Evolutionary conservation across 2,329 filamentous ascomycete species (phyloP).

Genomic region (Nemania sp.): DNA sequence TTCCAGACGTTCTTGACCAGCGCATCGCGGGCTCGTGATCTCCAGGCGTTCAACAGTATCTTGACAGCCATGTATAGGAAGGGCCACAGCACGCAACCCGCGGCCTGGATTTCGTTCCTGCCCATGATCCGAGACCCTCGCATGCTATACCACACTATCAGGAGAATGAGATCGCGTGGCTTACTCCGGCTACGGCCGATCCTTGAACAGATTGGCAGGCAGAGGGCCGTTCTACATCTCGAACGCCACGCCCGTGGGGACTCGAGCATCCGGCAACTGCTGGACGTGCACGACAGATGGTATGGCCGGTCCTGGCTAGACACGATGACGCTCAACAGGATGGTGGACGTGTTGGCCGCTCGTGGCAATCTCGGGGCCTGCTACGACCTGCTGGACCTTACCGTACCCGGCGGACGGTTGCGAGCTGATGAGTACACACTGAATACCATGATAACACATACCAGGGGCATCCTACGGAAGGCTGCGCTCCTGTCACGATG

Average conservation of each 20-base stretch:
- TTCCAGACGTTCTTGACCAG: conserved; percentile 35
- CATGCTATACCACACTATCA: conserved; percentile 51
- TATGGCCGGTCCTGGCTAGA: conserved; percentile 38
- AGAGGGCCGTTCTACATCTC: conserved; percentile 33
- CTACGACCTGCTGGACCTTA: conserved; percentile 29
- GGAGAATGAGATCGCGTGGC: conserved; percentile 37
- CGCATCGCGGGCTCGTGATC: conserved; percentile 34
- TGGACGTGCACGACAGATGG: conserved; percentile 28
- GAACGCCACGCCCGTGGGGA: conserved; percentile 14
- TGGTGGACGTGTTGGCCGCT: conserved; percentile 36
- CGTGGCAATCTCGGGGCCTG: conserved; percentile 27
- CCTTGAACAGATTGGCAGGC: conserved; percentile 31
- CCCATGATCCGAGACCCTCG: conserved; percentile 49
- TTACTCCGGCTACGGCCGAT: conserved; percentile 31
- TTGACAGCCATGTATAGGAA: conserved; percentile 37
- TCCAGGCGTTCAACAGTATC: conserved; percentile 35
- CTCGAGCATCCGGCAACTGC: conserved; percentile 24
- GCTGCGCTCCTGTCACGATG: conserved; percentile 29
- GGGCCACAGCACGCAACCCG: conserved; percentile 30
- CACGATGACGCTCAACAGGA: conserved; percentile 34
- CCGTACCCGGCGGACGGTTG: conserved; percentile 11
- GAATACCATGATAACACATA: conserved; percentile 39
- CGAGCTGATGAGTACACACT: conserved; percentile 32
- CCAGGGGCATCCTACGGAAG: conserved; percentile 18
- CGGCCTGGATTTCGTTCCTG: conserved; percentile 38